Evolutionary conservation across 805 yeast species (phyloP), one percentile per base, ranked within the genome.

Genomic region (Candida dajiaensis): DNA sequence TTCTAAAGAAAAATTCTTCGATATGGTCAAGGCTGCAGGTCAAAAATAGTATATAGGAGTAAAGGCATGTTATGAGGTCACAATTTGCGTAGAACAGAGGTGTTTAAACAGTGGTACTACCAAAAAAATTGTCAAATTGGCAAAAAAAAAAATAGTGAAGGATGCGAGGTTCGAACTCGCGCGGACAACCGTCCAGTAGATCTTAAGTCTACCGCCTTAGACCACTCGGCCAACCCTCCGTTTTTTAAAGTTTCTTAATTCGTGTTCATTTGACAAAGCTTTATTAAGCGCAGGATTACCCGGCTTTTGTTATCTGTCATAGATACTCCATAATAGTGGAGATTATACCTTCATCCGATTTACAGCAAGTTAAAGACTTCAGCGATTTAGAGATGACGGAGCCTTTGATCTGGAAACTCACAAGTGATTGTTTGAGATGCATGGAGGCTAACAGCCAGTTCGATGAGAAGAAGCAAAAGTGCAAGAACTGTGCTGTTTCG

Each of bases 1-100:
- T 45, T 84, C 96, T 6, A 92, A 90, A 64, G 96, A 89, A 62
- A 86, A 81, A 63, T 90, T 90, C 60, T 75, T 90, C 65, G 96
- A 89, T 65, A 72, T 90, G 64, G 94, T 90, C 33, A 85, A 82
- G 64, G 84, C 84, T 38, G 89, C 89, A 3, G 90, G 85, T 44
- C 75, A 77, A 21, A 40, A 48, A 25, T 43, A 40, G 25, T 18
- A 21, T 21, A 23, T 38, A 29, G 5, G 6, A 29, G 21, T 15
- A 41, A n/a, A 28, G 21, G 25, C 23, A 11, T 31, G 23, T 19
- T 16, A 33, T 33, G 29, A 1, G 18, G 31, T 8, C 11, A 28
- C 31, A 4, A 28, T 12, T n/a, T 13, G 9, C 3, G 36, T 33
- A 33, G 36, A n/a, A 21, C 6, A 13, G 8, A 13, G n/a, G n/a